Evolutionary conservation across 2,329 filamentous ascomycete species (phyloP).

Genomic region (Exophiala alcalophila): DNA sequence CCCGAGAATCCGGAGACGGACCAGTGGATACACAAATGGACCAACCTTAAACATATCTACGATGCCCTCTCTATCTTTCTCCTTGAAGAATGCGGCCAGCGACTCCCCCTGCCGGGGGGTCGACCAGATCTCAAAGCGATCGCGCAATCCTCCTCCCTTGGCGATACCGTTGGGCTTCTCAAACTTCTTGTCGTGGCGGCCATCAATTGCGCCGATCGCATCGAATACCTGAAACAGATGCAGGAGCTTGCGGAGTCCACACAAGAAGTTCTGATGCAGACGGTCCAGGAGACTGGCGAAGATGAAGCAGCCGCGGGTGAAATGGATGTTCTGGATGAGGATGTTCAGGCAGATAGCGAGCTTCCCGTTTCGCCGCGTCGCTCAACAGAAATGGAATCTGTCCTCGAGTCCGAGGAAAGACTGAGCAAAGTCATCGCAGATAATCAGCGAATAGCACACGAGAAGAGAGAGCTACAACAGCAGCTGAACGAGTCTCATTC

Average conservation of each 20-base stretch:
- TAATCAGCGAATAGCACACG: conserved; percentile 57
- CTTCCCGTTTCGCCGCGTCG: conserved; percentile 16
- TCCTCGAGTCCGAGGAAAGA: conserved; percentile 49
- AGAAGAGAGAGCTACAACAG: conserved; percentile 50
- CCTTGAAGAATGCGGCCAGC: conserved; percentile 44
- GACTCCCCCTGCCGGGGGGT: conserved; percentile 42
- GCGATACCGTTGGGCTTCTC: conserved; percentile 54
- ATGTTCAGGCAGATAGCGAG: conserved; percentile 1
- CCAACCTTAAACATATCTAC: conserved; percentile 49
- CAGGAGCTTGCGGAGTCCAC: conserved; percentile 43
- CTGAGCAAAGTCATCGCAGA: conserved; percentile 49
- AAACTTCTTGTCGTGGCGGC: conserved; percentile 63
- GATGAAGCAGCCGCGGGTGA: conserved; percentile 31
- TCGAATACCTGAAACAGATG: conserved; percentile 53
- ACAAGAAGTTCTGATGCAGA: conserved; percentile 46
- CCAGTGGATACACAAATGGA: conserved; percentile 49
- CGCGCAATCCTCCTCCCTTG: conserved; percentile 43
- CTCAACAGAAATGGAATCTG: conserved; percentile 38
- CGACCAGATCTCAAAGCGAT: conserved; percentile 48
- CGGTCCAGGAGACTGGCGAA: conserved; percentile 47
- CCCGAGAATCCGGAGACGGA: conserved; percentile 44
- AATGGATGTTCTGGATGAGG: conserved; percentile 14
- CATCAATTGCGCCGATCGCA: conserved; percentile 56
- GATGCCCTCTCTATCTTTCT: conserved; percentile 47
- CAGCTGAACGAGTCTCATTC: conserved; percentile 55